Evolutionary conservation across 148 eudicot genomes (phyloP).

Genomic region (Nepenthes gracilis): DNA sequence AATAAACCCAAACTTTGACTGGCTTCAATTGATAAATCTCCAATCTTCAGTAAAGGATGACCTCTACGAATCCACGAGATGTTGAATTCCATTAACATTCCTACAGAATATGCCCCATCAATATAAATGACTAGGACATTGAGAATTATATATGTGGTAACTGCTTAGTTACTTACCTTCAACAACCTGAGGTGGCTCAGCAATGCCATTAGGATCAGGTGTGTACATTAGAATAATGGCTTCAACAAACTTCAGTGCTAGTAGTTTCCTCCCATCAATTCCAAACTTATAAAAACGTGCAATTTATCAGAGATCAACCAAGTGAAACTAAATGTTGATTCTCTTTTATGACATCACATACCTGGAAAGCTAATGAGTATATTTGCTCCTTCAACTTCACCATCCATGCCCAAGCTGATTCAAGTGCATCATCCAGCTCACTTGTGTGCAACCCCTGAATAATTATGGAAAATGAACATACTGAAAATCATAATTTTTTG

Average conservation of each 20-base stretch:
- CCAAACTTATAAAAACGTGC: constrained; percentile 35
- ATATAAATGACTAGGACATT: constrained; percentile 8
- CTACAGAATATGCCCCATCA: constrained; percentile 17
- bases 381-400: constrained; percentile 73
- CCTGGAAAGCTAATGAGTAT: constrained; percentile 80
- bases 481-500: neutral
- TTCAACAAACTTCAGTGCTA: constrained; percentile 82
- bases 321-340: neutral
- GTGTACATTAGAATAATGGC: constrained; percentile 73
- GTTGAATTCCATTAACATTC: constrained; percentile 46
- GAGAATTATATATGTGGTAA: constrained; percentile 1
- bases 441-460: constrained; percentile 57
- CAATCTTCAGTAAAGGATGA: constrained; percentile 76
- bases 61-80: constrained; percentile 93
- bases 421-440: constrained; percentile 50
- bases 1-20: constrained; percentile 65
- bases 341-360: constrained; percentile 17
- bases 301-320: neutral
- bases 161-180: constrained; percentile 40
- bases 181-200: constrained; percentile 53
- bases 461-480: neutral
- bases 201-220: constrained; percentile 70
- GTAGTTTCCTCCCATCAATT: constrained; percentile 69
- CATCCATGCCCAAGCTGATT: constrained; percentile 72
- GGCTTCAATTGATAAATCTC: constrained; percentile 85